Conservation (phyloP, 306 rosid species). For the apple (Malus domestica) region DNA sequence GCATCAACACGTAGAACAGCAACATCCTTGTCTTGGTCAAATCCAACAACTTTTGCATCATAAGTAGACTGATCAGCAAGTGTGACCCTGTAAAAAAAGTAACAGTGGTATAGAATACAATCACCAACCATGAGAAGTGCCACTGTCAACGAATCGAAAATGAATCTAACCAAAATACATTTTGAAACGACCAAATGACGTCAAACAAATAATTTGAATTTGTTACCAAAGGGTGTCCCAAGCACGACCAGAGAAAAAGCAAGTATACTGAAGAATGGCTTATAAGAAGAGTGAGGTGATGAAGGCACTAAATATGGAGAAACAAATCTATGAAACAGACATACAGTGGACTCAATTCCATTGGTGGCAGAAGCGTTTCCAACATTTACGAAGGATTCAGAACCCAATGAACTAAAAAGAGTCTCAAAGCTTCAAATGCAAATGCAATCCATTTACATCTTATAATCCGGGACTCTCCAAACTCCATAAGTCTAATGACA, state of each 20-base stretch:
- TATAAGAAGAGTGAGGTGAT: not conserved
- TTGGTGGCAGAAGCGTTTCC: not conserved
- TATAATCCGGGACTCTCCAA: not conserved
- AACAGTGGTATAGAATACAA: conserved; percentile 32
- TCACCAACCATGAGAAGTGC: conserved; percentile 10
- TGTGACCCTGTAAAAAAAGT: conserved; percentile 75
- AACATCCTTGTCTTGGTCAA: conserved; percentile 98
- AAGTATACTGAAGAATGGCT: not conserved
- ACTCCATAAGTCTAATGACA: not conserved
- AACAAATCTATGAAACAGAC: not conserved
- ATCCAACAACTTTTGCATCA: conserved; percentile 88
- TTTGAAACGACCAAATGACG: not conserved
- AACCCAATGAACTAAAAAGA: not conserved
- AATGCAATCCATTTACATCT: not conserved
- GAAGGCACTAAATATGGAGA: not conserved
- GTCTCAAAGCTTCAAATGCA: not conserved
- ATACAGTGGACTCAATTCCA: not conserved
- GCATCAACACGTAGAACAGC: conserved; percentile 87
- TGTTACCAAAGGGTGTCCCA: not conserved
- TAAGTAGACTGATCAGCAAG: conserved; percentile 89
- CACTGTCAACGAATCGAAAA: not conserved
- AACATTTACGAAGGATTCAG: no score
- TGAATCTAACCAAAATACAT: not conserved
- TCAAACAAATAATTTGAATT: not conserved
- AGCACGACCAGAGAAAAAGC: not conserved